These are phyloP conservation scores for Metschnikowia sp. DNA, from an alignment of 805 yeast species.

Conservation along the genomic window DNA sequence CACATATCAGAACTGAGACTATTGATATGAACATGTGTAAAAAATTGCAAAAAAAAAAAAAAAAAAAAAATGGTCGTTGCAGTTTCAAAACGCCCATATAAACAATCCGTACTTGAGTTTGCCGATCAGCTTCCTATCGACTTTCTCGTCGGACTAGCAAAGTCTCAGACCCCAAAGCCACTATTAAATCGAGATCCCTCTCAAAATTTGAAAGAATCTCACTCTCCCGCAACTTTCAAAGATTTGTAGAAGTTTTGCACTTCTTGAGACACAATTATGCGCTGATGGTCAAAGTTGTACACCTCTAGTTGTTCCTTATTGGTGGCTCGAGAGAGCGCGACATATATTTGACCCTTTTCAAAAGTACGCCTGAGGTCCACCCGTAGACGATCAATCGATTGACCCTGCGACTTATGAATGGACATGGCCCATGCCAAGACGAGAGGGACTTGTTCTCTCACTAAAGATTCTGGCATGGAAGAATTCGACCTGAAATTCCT, in stretches of 20 bases:
- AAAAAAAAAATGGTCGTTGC: too few relatives aligned
- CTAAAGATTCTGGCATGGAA: constrained; percentile 3
- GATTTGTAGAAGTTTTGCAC: constrained; percentile 68
- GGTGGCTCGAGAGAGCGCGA: constrained; percentile 88
- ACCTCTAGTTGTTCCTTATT: constrained; percentile 81
- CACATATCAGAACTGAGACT: too few relatives aligned
- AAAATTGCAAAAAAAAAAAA: too few relatives aligned
- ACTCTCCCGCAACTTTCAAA: constrained; percentile 21
- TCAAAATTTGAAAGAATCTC: not conserved
- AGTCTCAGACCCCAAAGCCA: too few relatives aligned
- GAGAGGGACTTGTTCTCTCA: constrained; percentile 65
- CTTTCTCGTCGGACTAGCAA: too few relatives aligned
- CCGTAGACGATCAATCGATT: constrained; percentile 69
- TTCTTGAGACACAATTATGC: constrained; percentile 65
- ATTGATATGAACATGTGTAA: too few relatives aligned
- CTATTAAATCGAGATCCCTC: too few relatives aligned
- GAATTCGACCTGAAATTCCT: constrained; percentile 11
- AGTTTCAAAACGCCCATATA: too few relatives aligned
- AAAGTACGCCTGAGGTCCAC: constrained; percentile 76
- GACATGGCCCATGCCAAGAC: constrained; percentile 96
- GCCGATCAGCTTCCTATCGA: too few relatives aligned
- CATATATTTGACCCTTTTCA: constrained; percentile 95
- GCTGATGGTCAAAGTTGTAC: constrained; percentile 59
- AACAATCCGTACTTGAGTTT: too few relatives aligned
- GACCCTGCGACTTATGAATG: constrained; percentile 95